Conservation (phyloP, 768 basidiomycete genomes). For the Lactifluus rugatus region DNA sequence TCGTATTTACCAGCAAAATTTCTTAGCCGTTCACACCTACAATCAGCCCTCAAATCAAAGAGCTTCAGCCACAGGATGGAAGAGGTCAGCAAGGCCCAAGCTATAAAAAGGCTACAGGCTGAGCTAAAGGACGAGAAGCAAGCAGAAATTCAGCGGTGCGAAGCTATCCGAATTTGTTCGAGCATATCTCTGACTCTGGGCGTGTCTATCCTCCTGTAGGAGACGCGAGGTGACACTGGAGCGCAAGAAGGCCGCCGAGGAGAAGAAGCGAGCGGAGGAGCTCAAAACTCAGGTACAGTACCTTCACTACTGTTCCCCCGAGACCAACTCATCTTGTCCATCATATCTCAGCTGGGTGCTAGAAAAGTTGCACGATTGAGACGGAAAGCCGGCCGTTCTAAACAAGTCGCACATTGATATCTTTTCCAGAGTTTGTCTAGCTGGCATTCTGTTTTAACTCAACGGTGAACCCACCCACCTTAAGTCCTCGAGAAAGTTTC, state of each 20-base stretch:
- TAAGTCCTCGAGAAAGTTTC: not conserved
- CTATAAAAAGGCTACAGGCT: constrained; percentile 61
- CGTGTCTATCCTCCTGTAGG: constrained; percentile 28
- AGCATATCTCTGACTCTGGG: not conserved
- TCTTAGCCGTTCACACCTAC: constrained; percentile 58
- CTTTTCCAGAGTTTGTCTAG: not conserved
- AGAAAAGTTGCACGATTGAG: constrained; percentile 65
- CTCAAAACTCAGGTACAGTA: constrained; percentile 47
- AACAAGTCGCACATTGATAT: constrained; percentile 69
- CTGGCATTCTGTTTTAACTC: not conserved
- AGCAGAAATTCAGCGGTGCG: constrained; percentile 53
- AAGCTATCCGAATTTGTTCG: not conserved
- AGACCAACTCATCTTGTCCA: not conserved
- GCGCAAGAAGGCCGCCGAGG: constrained; percentile 64
- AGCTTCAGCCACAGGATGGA: constrained; percentile 62
- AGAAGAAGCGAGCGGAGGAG: constrained; percentile 54
- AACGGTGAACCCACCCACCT: not conserved
- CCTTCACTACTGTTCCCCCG: not conserved
- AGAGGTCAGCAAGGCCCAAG: constrained; percentile 51
- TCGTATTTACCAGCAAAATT: constrained; percentile 8
- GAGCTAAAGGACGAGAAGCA: constrained; percentile 73
- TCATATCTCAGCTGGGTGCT: constrained; percentile 58
- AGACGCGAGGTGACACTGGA: constrained; percentile 59
- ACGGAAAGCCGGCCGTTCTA: constrained; percentile 63
- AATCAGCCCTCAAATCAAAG: constrained; percentile 53